A percentile compares a stretch with the other conserved stretches of the same genome.
Evolutionary conservation across 352 stramenopile genomes (phyloP).

Genomic region (Phytophthora kernoviae): DNA sequence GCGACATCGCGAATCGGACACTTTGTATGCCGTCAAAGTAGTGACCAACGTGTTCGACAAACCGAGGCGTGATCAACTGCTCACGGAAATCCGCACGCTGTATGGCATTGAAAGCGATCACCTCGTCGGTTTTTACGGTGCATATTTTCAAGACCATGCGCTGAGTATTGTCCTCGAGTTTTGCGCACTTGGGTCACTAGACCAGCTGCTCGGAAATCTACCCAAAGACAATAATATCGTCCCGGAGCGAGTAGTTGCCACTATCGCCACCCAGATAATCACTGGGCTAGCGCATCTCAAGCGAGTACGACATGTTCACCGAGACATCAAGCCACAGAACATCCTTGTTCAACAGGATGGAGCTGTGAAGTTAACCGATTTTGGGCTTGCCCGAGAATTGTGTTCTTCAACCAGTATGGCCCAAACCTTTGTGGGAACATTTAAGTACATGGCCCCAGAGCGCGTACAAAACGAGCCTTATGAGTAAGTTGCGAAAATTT

Average conservation of each 20-base stretch:
- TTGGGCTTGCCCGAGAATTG: conserved; percentile 70
- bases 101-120: conserved; percentile 73
- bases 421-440: conserved; percentile 90
- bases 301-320: conserved; percentile 85
- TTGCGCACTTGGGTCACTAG: conserved; percentile 65
- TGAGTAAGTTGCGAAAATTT: conserved; percentile 39
- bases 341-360: conserved; percentile 85
- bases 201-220: conserved; percentile 32
- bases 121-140: conserved; percentile 71
- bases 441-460: conserved; percentile 94
- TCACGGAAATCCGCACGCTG: conserved; percentile 80
- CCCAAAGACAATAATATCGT: conserved; percentile 25
- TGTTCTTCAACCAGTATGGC: conserved; percentile 77
- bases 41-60: conserved; percentile 84
- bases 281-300: conserved; percentile 67
- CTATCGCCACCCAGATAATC: conserved; percentile 68
- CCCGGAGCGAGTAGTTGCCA: conserved; percentile 55
- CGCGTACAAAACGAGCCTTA: conserved; percentile 86
- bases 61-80: conserved; percentile 68
- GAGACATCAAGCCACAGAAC: conserved; percentile 95
- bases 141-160: conserved; percentile 76
- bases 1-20: conserved; percentile 36
- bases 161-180: conserved; percentile 74
- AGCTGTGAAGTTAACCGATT: conserved; percentile 85
- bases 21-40: conserved; percentile 71